Evolutionary conservation across 169 alveolate genomes (phyloP).

Genomic region (Plasmodium adleri): DNA sequence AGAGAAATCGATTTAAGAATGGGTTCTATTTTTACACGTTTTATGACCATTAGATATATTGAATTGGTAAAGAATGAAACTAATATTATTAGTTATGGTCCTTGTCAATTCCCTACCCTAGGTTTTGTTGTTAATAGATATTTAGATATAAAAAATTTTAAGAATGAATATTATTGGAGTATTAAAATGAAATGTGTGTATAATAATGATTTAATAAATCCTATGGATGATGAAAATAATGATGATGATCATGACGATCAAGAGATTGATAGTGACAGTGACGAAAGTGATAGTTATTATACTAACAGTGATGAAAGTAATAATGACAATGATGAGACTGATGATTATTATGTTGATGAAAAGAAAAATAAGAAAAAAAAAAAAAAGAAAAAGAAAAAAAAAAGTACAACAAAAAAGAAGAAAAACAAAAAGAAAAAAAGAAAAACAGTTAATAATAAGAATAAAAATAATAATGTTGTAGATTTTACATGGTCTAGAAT

Average conservation of each 20-base stretch:
- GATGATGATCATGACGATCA: constrained; percentile 4
- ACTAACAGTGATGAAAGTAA: background rate
- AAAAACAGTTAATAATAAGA: constrained; percentile 6
- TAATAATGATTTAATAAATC: background rate
- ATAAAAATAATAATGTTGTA: constrained; percentile 2
- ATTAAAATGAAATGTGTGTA: constrained; percentile 84
- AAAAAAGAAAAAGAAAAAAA: background rate
- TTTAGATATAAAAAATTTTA: constrained; percentile 91
- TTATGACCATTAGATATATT: constrained; percentile 83
- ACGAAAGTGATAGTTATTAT: background rate
- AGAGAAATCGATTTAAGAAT: constrained; percentile 97
- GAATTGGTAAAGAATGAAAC: constrained; percentile 84
- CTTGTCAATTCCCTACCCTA: constrained; percentile 99
- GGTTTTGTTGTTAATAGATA: constrained; percentile 98
- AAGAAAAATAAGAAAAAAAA: background rate
- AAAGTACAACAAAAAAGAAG: too few species aligned
- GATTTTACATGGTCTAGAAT: constrained; percentile 76
- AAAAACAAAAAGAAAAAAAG: background rate
- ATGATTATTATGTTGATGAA: too few species aligned
- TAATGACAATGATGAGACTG: too few species aligned
- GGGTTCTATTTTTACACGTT: constrained; percentile 89
- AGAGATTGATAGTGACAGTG: constrained; percentile 2
- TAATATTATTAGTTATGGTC: constrained; percentile 94
- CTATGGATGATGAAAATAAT: constrained; percentile 22
- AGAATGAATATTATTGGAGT: constrained; percentile 94